These are phyloP conservation scores for Aspergillus diversus DNA, from an alignment of 495 filamentous ascomycete genomes.

Conservation along the genomic window DNA sequence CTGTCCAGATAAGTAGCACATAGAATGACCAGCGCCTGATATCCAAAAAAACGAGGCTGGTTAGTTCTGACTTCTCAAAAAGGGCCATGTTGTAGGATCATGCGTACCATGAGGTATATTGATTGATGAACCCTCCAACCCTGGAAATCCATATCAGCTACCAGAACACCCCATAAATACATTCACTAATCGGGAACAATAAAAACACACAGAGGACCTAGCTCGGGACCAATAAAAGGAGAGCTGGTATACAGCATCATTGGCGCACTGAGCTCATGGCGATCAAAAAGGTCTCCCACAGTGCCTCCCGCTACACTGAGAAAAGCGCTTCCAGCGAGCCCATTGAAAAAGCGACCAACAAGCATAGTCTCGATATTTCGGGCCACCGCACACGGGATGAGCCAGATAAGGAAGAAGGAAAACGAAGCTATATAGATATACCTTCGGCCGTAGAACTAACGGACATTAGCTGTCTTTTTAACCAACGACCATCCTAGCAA, in stretches of 20 bases:
- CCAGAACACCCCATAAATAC: background rate
- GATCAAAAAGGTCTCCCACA: constrained; percentile 84
- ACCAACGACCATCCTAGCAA: background rate
- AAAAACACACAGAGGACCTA: constrained; percentile 50
- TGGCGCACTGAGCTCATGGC: constrained; percentile 70
- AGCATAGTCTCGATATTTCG: constrained; percentile 83
- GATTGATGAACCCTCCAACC: constrained; percentile 75
- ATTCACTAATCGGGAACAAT: constrained; percentile 50
- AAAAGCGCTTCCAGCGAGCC: constrained; percentile 85
- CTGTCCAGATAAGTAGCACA: constrained; percentile 81
- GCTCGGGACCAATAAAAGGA: constrained; percentile 73
- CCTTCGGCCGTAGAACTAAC: constrained; percentile 84
- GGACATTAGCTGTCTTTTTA: constrained; percentile 1
- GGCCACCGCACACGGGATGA: constrained; percentile 88
- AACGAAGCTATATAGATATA: constrained; percentile 84
- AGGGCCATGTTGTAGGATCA: background rate
- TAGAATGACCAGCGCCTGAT: constrained; percentile 85
- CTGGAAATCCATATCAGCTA: constrained; percentile 27
- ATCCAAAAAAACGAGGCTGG: background rate
- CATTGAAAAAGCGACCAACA: constrained; percentile 80
- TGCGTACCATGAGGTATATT: constrained; percentile 69
- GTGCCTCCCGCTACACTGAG: constrained; percentile 89
- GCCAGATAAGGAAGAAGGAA: constrained; percentile 77
- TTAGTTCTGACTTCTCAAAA: constrained; percentile 16
- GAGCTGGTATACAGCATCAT: constrained; percentile 81